These are phyloP conservation scores for Rhodotorula toruloides DNA, from an alignment of 768 basidiomycete species.

Conservation along the genomic window DNA sequence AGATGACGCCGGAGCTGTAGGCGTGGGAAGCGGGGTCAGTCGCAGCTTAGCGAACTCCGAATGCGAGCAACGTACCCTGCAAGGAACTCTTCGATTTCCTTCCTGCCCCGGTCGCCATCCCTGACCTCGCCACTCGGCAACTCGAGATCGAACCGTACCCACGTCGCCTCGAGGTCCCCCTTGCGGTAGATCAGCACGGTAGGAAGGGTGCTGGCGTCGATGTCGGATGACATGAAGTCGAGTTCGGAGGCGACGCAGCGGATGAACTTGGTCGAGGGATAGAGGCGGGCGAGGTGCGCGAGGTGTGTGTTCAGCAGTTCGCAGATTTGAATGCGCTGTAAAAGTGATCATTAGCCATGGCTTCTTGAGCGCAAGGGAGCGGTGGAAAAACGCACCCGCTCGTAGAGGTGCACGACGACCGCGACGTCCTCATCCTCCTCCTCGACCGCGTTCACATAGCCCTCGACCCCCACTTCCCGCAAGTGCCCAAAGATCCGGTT, in stretches of 20 bases:
- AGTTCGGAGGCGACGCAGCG: constrained; percentile 36
- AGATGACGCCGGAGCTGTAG: background rate
- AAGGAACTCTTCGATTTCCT: constrained; percentile 14
- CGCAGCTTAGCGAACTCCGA: background rate
- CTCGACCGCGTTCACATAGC: constrained; percentile 40
- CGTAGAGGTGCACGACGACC: constrained; percentile 41
- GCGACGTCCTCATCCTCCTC: constrained; percentile 35
- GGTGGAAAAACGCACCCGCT: constrained; percentile 30
- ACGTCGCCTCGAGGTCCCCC: constrained; percentile 37
- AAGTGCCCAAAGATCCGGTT: constrained; percentile 41
- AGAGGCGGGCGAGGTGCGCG: constrained; percentile 33
- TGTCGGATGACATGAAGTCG: constrained; percentile 38
- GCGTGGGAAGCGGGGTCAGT: background rate
- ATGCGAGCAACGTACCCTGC: constrained; percentile 1
- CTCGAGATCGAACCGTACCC: constrained; percentile 41
- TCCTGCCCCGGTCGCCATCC: constrained; percentile 4
- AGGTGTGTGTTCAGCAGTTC: constrained; percentile 40
- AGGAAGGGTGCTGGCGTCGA: constrained; percentile 40
- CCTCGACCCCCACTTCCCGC: constrained; percentile 38
- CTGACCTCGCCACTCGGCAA: background rate
- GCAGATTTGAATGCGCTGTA: constrained; percentile 35
- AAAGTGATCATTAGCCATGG: background rate
- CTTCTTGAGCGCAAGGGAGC: too few species aligned
- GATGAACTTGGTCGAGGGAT: constrained; percentile 42
- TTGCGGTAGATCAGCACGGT: constrained; percentile 42